Conservation (phyloP, 2,329 filamentous ascomycete species). For the Diaporthe nobilis region DNA sequence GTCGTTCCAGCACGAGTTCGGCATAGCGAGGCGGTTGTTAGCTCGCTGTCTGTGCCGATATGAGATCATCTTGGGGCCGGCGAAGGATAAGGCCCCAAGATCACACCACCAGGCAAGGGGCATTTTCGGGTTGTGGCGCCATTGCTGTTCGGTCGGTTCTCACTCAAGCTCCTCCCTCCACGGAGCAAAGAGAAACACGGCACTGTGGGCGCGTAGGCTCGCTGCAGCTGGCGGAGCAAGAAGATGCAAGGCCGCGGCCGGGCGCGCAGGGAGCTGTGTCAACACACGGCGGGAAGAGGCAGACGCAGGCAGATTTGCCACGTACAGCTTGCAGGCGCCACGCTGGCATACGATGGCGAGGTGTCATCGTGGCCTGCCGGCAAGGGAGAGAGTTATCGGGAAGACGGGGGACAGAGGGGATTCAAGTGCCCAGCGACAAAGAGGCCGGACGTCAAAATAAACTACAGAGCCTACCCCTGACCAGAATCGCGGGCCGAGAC, state of each 20-base stretch:
- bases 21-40: neutral
- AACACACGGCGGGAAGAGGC: neutral
- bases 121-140: neutral
- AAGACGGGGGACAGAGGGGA: neutral
- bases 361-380: slow-evolving; percentile 3
- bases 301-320: neutral
- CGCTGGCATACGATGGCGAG: slow-evolving; percentile 4
- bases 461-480: slow-evolving; percentile 24
- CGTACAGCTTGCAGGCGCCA: slow-evolving; percentile 11
- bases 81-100: neutral
- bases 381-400: neutral
- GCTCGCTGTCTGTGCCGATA: neutral
- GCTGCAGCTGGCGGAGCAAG: neutral
- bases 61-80: neutral
- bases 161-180: neutral
- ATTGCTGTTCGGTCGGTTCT: neutral
- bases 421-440: neutral
- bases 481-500: slow-evolving; percentile 30
- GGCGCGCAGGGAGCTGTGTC: neutral
- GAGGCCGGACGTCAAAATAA: slow-evolving; percentile 26
- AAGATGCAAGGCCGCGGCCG: slow-evolving; percentile 7
- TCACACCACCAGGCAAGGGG: neutral
- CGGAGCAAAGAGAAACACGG: neutral
- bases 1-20: neutral
- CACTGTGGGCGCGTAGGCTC: neutral